Conservation (phyloP, 345 rosid genomes). For the Kandelia obovata region DNA sequence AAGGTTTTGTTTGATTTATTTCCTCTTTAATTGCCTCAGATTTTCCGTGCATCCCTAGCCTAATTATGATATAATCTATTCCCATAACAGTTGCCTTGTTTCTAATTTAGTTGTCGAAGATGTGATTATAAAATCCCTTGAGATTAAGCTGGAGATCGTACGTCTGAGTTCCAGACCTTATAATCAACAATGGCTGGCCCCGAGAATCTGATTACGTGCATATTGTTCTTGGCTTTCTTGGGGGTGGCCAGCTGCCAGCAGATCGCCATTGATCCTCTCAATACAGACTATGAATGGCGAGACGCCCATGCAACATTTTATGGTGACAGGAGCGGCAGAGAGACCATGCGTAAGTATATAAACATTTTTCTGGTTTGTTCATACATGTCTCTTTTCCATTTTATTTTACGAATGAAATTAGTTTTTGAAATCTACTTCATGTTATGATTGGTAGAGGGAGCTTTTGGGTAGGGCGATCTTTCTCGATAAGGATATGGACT, state of each 20-base stretch:
- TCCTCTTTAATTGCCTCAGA: no score
- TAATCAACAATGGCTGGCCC: conserved; percentile 8
- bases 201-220: background rate
- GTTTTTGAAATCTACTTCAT: background rate
- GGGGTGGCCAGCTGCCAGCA: background rate
- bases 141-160: no score
- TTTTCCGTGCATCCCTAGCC: no score
- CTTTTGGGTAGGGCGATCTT: conserved; percentile 66
- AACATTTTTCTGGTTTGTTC: background rate
- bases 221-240: background rate
- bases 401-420: no score
- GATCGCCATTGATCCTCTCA: background rate
- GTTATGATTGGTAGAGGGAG: conserved; percentile 39
- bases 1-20: no score
- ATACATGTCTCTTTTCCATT: no score
- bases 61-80: no score
- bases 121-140: no score
- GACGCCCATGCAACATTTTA: conserved; percentile 51
- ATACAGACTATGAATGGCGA: conserved; percentile 16
- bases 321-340: conserved; percentile 38
- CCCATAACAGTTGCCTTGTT: no score
- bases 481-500: conserved; percentile 58
- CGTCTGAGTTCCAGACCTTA: no score
- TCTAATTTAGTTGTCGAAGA: no score
- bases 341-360: conserved; percentile 40